Evolutionary conservation across 1,284 basidiomycete species (phyloP).

Genomic region (Mycosarcoma mackinlayi): DNA sequence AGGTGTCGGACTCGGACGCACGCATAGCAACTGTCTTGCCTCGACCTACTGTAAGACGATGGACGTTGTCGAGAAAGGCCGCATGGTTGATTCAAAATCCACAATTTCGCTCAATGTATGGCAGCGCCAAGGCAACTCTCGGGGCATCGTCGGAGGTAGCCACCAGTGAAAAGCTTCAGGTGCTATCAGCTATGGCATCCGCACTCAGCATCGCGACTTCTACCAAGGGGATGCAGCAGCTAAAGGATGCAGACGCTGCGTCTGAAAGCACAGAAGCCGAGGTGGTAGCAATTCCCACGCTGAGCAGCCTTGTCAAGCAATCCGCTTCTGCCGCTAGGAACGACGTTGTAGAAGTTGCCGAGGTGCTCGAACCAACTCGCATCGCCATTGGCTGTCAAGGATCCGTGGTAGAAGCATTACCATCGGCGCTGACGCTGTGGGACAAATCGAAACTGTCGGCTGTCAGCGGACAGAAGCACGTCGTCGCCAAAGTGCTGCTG

Average conservation of each 20-base stretch:
- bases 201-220: constrained; percentile 13
- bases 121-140: background rate
- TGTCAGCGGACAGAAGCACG: constrained; percentile 51
- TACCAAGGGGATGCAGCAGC: background rate
- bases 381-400: constrained; percentile 57
- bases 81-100: constrained; percentile 39
- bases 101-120: constrained; percentile 37
- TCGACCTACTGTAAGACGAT: constrained; percentile 10
- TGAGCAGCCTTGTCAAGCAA: constrained; percentile 11
- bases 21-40: background rate
- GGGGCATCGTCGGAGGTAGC: background rate
- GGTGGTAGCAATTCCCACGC: constrained; percentile 5
- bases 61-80: constrained; percentile 30
- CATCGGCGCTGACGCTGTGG: constrained; percentile 58
- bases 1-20: background rate
- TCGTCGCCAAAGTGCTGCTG: constrained; percentile 52
- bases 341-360: background rate
- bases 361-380: constrained; percentile 49
- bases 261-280: background rate
- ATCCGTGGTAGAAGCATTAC: constrained; percentile 41
- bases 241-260: background rate
- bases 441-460: constrained; percentile 60
- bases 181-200: constrained; percentile 32
- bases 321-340: background rate
- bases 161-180: constrained; percentile 36